Evolutionary conservation across 768 basidiomycete genomes (phyloP).

Genomic region (Mycena polygramma): DNA sequence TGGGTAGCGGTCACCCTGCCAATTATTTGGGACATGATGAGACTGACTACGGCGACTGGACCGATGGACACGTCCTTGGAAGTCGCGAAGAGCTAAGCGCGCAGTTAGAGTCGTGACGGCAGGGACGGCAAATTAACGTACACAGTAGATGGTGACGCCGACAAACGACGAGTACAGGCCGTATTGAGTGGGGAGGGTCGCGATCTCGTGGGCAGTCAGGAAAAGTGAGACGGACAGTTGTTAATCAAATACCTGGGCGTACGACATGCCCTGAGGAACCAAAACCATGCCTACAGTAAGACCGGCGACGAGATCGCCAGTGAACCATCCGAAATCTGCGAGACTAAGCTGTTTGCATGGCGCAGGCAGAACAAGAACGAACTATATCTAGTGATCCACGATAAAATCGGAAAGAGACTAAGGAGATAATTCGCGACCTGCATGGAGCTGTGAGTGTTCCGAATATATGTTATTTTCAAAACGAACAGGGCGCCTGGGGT

Average conservation of each 20-base stretch:
- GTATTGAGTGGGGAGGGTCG: conserved; percentile 87
- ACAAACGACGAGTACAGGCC: conserved; percentile 96
- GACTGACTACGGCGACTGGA: conserved; percentile 98
- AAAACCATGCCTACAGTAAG: conserved; percentile 96
- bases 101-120: conserved; percentile 17
- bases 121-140: conserved; percentile 50
- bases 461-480: conserved; percentile 14
- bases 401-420: conserved; percentile 85
- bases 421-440: conserved; percentile 75
- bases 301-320: conserved; percentile 90
- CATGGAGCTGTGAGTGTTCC: conserved; percentile 16
- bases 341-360: conserved; percentile 6
- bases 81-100: conserved; percentile 88
- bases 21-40: conserved; percentile 88
- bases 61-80: conserved; percentile 99
- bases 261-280: conserved; percentile 95
- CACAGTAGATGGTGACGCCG: conserved; percentile 87
- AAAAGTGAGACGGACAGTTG: not conserved
- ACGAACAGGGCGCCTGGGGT: conserved; percentile 68
- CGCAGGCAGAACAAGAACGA: conserved; percentile 42
- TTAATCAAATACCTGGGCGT: conserved; percentile 68
- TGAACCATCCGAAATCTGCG: conserved; percentile 81
- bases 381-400: conserved; percentile 93
- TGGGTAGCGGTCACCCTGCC: conserved; percentile 66
- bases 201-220: conserved; percentile 66